Base-by-base conservation (phyloP, 495 filamentous ascomycete species). In the Stereocaulon alpinum region DNA sequence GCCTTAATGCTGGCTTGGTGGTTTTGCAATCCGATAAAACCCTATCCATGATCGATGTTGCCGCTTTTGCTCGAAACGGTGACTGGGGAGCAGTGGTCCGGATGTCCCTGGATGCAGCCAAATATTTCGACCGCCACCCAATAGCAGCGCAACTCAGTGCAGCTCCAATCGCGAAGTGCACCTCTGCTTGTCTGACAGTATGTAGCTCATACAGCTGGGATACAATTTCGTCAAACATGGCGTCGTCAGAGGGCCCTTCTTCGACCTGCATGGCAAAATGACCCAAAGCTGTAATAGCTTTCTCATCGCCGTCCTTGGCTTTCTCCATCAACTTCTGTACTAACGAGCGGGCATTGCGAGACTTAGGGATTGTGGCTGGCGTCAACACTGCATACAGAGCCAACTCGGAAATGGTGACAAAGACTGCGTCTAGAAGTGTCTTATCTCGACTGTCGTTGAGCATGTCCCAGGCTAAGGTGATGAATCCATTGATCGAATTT, bases 141-240 rank as follows among this genome's bases (percentile, higher is more conserved):
- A 79, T 82, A 44, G 87, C 82, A 43, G 86, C 80, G 61, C 83
- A 85, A 54, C 85, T 82, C 55, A 96, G 74, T 14, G 93, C 90
- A 66, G 94, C 91, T 11, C 93, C 93, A 12, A 92, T 82, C 4
- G 88, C 79, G 67, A 98, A 95, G 60, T 95, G 92, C 10, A 87
- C 76, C 66, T 96, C 90, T 1, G 88, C 82, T 55, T 90, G 86
- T 60, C 85, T 85, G 29, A 91, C 83, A 63, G 91, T 90, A 66
- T 93, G 88, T 15, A 97, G 69, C 6, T 73, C 74, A 66, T 89
- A 87, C 0, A 98, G 70, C 34, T 78, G 82, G 43, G 78, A 70
- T 34, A 87, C 59, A 29, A 91, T 76, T 18, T 76, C 44, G 53
- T 59, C 50, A 40, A 75, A 71, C 18, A 68, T 56, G 30, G 62